Conservation (phyloP, 192 early-diverging fungal genomes). For the Paraglomus occultum region DNA sequence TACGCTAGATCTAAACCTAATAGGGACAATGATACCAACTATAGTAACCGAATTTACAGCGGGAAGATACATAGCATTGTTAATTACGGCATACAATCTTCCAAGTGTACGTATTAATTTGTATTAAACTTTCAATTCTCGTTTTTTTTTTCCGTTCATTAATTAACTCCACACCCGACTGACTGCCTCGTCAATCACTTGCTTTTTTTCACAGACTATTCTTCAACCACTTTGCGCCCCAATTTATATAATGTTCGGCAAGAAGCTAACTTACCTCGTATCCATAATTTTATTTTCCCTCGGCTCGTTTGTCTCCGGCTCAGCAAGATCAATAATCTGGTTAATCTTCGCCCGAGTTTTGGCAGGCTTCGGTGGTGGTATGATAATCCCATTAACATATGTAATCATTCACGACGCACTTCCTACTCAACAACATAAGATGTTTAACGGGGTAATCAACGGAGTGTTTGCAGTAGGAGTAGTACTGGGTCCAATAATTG, state of each 20-base stretch:
- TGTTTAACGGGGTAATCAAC: slow-evolving; percentile 55
- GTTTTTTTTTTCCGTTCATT: too few relatives aligned
- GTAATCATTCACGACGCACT: slow-evolving; percentile 64
- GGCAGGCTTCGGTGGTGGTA: slow-evolving; percentile 56
- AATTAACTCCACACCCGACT: too few relatives aligned
- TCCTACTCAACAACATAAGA: slow-evolving; percentile 53
- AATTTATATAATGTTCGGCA: slow-evolving; percentile 26
- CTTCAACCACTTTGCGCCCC: slow-evolving; percentile 16
- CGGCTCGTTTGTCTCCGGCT: slow-evolving; percentile 38
- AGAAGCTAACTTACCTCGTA: slow-evolving; percentile 32
- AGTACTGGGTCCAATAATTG: slow-evolving; percentile 43
- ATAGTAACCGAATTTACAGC: too few relatives aligned
- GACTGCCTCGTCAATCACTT: too few relatives aligned
- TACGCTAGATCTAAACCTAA: too few relatives aligned
- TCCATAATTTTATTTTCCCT: slow-evolving; percentile 37
- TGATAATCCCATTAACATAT: slow-evolving; percentile 56
- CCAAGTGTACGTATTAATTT: too few relatives aligned
- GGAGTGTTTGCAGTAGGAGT: slow-evolving; percentile 55
- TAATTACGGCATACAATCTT: too few relatives aligned
- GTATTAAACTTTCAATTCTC: too few relatives aligned
- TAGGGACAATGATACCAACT: too few relatives aligned
- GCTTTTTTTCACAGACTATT: not conserved
- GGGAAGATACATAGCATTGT: too few relatives aligned
- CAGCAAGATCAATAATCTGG: slow-evolving; percentile 35
- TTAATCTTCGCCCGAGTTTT: slow-evolving; percentile 56